phyloP scores from a whole-genome alignment of 176 grass and related monocot genomes.

The Triticum urartu region DNA sequence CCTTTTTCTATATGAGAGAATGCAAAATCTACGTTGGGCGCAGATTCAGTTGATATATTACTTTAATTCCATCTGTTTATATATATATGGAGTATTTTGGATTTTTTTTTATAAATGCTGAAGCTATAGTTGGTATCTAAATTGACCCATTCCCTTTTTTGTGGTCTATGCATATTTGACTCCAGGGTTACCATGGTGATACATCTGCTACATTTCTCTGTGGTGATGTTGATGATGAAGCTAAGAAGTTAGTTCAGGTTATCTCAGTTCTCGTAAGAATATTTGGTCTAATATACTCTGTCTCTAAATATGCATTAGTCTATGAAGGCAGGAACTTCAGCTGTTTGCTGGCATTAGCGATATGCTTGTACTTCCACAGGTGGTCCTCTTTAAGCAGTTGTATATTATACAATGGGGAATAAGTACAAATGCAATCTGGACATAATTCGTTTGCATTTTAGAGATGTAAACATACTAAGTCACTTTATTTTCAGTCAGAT shows the following conservation, averaged over 20 bases:
- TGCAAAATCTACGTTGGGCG: neutral
- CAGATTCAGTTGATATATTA: neutral
- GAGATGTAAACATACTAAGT: neutral
- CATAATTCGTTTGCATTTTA: slow-evolving; percentile 4
- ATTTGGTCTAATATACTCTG: neutral
- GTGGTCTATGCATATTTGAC: slow-evolving; percentile 1
- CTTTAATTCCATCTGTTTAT: slow-evolving; percentile 7
- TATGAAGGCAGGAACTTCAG: neutral
- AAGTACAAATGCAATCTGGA: neutral
- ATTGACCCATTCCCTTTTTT: slow-evolving; percentile 21
- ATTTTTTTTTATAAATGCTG: neutral
- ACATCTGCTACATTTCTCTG: slow-evolving; percentile 94
- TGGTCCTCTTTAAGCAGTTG: neutral
- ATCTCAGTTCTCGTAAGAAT: slow-evolving; percentile 17
- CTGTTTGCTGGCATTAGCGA: neutral
- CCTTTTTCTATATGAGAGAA: neutral
- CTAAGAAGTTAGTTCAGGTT: slow-evolving; percentile 92
- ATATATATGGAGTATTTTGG: neutral
- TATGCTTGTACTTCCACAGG: neutral
- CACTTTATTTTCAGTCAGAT: neutral
- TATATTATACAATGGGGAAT: neutral
- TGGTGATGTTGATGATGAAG: slow-evolving; percentile 78
- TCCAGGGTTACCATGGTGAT: slow-evolving; percentile 98
- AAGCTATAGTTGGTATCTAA: neutral
- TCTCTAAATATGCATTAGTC: neutral